Conservation (phyloP, 495 filamentous ascomycete species). For the Aspergillus saccharolyticus region DNA sequence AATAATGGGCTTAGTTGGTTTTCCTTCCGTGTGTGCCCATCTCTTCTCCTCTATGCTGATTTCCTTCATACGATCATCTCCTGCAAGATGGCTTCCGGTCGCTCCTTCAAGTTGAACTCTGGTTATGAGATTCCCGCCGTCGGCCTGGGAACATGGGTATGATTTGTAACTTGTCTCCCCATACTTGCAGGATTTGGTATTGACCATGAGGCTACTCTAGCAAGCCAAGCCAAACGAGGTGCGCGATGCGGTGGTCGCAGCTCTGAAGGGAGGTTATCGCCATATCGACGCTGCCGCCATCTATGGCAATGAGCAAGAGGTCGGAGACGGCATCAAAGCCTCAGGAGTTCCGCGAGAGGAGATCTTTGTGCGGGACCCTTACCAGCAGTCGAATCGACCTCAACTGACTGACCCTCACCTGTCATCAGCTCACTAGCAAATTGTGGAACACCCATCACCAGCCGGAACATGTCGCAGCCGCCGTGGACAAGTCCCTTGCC, state of each 20-base stretch:
- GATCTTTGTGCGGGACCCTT: conserved; percentile 25
- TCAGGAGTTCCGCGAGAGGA: conserved; percentile 53
- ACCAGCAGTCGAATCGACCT: no score
- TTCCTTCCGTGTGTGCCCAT: no score
- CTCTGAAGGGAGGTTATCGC: conserved; percentile 58
- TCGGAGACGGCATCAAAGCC: conserved; percentile 60
- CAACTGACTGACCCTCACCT: neutral
- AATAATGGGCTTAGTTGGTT: no score
- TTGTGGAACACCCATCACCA: conserved; percentile 48
- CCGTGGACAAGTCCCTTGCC: conserved; percentile 59
- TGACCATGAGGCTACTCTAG: conserved; percentile 40
- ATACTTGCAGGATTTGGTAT: neutral
- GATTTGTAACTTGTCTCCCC: neutral
- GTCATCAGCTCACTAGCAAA: conserved; percentile 16
- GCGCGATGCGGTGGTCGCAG: conserved; percentile 51
- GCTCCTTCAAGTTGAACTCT: conserved; percentile 56
- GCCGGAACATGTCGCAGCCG: conserved; percentile 46
- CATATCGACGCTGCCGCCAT: conserved; percentile 68
- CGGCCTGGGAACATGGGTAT: conserved; percentile 60
- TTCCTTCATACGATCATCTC: neutral
- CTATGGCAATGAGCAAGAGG: conserved; percentile 68
- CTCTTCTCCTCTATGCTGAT: no score
- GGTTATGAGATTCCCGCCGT: conserved; percentile 55
- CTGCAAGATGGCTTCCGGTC: conserved; percentile 17
- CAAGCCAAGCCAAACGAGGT: conserved; percentile 35